Conservation (phyloP, 495 filamentous ascomycete species). For the Trichocladium uniseriatum region DNA sequence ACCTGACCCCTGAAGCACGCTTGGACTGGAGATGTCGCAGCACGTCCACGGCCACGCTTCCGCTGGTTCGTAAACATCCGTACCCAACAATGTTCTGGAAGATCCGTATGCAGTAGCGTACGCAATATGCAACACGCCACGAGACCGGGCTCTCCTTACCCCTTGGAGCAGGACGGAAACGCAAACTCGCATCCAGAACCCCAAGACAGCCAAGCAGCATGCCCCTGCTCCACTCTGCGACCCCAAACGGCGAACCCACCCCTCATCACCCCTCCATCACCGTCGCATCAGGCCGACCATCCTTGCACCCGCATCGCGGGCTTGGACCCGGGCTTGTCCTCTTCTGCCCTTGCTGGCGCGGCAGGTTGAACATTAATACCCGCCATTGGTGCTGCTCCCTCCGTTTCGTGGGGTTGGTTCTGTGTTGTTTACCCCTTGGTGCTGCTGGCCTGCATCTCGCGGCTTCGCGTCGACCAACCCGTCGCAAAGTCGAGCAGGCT, state of each 20-base stretch:
- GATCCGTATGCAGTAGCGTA: too few species aligned
- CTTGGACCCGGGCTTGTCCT: background rate
- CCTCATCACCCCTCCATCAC: constrained; percentile 26
- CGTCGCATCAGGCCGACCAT: constrained; percentile 26
- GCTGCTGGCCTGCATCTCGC: constrained; percentile 13
- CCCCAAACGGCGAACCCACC: constrained; percentile 19
- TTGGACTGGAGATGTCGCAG: too few species aligned
- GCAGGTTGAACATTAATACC: constrained; percentile 24
- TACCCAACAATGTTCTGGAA: too few species aligned
- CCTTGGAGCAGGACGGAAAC: too few species aligned
- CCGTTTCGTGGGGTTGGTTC: background rate
- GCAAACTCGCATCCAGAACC: background rate
- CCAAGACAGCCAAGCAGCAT: constrained; percentile 13
- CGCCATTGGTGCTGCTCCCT: constrained; percentile 23
- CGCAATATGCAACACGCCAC: too few species aligned
- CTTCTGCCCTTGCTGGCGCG: constrained; percentile 1
- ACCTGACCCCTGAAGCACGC: too few species aligned
- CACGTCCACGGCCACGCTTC: background rate
- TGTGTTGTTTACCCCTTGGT: constrained; percentile 17
- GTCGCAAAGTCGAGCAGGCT: constrained; percentile 18
- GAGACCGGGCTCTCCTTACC: too few species aligned
- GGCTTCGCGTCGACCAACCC: constrained; percentile 17
- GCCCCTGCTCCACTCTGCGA: constrained; percentile 16
- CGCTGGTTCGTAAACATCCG: too few species aligned
- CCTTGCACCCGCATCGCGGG: constrained; percentile 24